phyloP scores from a whole-genome alignment of 345 rosid genomes.

The Eucalyptus tenuipes region DNA sequence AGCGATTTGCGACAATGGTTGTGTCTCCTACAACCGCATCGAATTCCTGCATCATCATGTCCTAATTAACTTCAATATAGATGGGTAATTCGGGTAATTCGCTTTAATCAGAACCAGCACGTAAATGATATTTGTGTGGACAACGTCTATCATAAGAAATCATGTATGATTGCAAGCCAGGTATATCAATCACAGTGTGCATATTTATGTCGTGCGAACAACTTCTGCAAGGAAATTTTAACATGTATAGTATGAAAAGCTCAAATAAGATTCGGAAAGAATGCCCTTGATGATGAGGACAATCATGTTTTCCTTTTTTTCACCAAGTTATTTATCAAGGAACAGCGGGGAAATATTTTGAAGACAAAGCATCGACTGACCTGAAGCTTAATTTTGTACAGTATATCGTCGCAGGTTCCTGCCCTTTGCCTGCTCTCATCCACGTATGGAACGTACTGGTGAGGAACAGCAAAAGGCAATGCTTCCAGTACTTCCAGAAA shows the following conservation, averaged over 20 bases:
- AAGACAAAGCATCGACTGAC: background rate
- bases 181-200: too few species aligned
- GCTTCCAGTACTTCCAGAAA: background rate
- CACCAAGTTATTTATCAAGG: background rate
- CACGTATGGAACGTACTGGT: background rate
- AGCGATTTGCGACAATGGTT: conserved; percentile 35
- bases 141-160: too few species aligned
- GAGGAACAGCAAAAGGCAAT: conserved; percentile 3
- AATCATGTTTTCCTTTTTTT: background rate
- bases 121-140: too few species aligned
- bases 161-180: too few species aligned
- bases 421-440: background rate
- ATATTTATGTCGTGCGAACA: background rate
- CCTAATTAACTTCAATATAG: too few species aligned
- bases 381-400: background rate
- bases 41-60: conserved; percentile 11
- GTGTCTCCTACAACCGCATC: conserved; percentile 61
- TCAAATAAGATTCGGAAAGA: background rate
- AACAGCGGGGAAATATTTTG: background rate
- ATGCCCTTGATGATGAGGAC: background rate
- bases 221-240: background rate
- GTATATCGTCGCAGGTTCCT: background rate
- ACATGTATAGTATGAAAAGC: background rate
- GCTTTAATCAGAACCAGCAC: too few species aligned
- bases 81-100: too few species aligned